Base-by-base conservation (phyloP, 1,284 basidiomycete genomes). In the Cryptococcus sp. region DNA sequence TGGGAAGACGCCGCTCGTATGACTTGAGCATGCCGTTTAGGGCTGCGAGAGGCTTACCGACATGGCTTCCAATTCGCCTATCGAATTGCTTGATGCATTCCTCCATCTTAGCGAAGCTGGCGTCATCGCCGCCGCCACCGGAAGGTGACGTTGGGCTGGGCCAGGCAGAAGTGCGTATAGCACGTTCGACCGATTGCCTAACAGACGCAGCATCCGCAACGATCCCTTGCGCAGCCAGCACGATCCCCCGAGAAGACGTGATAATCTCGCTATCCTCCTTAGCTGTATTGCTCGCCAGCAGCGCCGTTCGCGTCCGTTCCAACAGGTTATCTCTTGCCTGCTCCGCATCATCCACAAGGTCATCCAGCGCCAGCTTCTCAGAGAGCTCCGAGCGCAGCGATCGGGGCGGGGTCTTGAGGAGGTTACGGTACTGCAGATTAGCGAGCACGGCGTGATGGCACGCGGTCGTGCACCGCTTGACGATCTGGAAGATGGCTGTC, bases 271-370 rank as follows among this genome's bases (percentile, higher is more conserved):
- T 4, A 15, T 50, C 48, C 37, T 50, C 18, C 24, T 50, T 16
- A 5, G 52, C 52, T 12, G 16, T 9, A 4, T 15, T 35, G 38
- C 38, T 33, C 23, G 50, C 38, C 37, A 2, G 18, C 11, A 40
- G 7, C 8, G 23, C 20, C 13, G 9, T 28, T n/a, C 52, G 45
- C 5, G 8, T 36, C 2, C 23, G 18, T 15, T 53, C 46, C 4
- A 45, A n/a, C n/a, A 60, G 13, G 8, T 21, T 11, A 23, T 45
- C 52, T 9, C 9, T 15, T 9, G 15, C 21, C 4, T 24, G 3
- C 18, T 56, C 57, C 9, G 48, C 45, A 15, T 18, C 35, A n/a
- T 55, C 47, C 6, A 43, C 42, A 20, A 58, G 52, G 13, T 53
- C 38, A 18, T 57, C 56, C 3, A 21, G 21, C 11, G 42, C 11